A percentile compares a stretch with the other conserved stretches of the same genome.
Evolutionary conservation across 768 basidiomycete species (phyloP).

Genomic region (Suillus decipiens): DNA sequence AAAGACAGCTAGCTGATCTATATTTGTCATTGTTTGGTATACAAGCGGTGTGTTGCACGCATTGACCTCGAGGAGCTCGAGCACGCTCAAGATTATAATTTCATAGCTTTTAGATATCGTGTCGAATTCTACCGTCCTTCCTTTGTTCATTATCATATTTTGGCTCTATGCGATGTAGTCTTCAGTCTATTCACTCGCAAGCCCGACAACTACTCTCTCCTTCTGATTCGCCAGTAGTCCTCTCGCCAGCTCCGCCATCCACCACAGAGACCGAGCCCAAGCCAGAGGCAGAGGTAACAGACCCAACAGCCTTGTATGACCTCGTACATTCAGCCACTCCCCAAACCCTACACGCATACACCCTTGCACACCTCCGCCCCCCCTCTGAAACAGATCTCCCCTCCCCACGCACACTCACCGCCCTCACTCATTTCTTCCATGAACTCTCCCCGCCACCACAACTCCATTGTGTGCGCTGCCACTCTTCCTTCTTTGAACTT

Average conservation of each 20-base stretch:
- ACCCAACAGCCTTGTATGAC: slow-evolving; percentile 46
- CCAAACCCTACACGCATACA: slow-evolving; percentile 65
- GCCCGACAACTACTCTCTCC: slow-evolving; percentile 51
- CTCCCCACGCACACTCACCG: slow-evolving; percentile 42
- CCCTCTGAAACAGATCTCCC: slow-evolving; percentile 17
- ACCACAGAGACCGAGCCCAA: slow-evolving; percentile 28
- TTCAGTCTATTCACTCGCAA: slow-evolving; percentile 45
- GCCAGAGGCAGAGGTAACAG: slow-evolving; percentile 33
- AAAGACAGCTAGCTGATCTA: background rate
- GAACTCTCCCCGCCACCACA: slow-evolving; percentile 64
- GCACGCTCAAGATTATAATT: background rate
- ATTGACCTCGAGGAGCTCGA: background rate
- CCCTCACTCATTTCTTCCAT: slow-evolving; percentile 60
- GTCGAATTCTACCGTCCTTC: background rate
- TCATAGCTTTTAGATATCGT: background rate
- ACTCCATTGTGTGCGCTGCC: slow-evolving; percentile 77
- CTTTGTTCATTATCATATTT: background rate
- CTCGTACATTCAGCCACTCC: slow-evolving; percentile 64
- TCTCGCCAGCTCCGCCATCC: slow-evolving; percentile 37
- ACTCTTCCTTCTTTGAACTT: slow-evolving; percentile 66
- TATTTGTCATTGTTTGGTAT: background rate
- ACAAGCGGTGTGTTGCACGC: background rate
- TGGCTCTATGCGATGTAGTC: slow-evolving; percentile 32
- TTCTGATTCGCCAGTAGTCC: slow-evolving; percentile 26
- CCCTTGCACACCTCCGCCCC: slow-evolving; percentile 48